A percentile compares a stretch with the other conserved stretches of the same genome.
Evolutionary conservation across 176 grass and related monocot genomes (phyloP).

Genomic region (Oryza meridionalis): DNA sequence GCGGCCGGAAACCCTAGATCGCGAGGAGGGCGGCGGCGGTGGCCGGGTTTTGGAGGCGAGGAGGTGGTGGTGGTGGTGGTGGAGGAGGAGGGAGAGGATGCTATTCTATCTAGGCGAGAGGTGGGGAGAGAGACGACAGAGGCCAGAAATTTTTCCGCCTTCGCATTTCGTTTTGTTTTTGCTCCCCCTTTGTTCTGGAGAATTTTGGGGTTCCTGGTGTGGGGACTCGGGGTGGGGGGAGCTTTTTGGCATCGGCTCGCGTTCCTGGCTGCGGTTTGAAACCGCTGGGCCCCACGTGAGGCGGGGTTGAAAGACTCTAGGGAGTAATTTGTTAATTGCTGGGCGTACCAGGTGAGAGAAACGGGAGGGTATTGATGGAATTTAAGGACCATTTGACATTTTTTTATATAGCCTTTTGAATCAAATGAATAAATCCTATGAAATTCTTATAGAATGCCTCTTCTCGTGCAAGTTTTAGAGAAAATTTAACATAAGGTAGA

Average conservation of each 20-base stretch:
- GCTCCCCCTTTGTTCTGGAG: slow-evolving; percentile 1
- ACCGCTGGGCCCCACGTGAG: slow-evolving; percentile 10
- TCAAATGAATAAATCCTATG: too few relatives aligned
- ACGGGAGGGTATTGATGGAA: not conserved
- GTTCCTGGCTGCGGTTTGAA: slow-evolving; percentile 51
- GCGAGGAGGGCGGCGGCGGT: not conserved
- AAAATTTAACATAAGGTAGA: too few relatives aligned
- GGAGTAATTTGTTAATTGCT: slow-evolving; percentile 16
- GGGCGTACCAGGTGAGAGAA: not conserved
- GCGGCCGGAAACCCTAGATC: slow-evolving; percentile 78
- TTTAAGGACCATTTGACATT: not conserved
- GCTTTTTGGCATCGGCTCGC: slow-evolving; percentile 41
- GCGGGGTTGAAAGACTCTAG: slow-evolving; percentile 11
- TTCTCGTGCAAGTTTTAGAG: too few relatives aligned
- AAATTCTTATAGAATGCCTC: too few relatives aligned
- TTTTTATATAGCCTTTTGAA: too few relatives aligned
- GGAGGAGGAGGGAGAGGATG: slow-evolving; percentile 5
- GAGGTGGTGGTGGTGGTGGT: slow-evolving; percentile 20
- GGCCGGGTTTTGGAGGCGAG: not conserved
- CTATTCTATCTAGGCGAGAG: slow-evolving; percentile 57
- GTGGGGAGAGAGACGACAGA: slow-evolving; percentile 46
- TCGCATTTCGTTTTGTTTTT: slow-evolving; percentile 43
- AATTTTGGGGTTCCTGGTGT: not conserved
- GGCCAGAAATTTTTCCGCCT: slow-evolving; percentile 65
- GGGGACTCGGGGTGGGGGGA: too few relatives aligned